Evolutionary conservation across 768 basidiomycete species (phyloP), one percentile per base, ranked within the genome.

Genomic region (Lactifluus piperatus): DNA sequence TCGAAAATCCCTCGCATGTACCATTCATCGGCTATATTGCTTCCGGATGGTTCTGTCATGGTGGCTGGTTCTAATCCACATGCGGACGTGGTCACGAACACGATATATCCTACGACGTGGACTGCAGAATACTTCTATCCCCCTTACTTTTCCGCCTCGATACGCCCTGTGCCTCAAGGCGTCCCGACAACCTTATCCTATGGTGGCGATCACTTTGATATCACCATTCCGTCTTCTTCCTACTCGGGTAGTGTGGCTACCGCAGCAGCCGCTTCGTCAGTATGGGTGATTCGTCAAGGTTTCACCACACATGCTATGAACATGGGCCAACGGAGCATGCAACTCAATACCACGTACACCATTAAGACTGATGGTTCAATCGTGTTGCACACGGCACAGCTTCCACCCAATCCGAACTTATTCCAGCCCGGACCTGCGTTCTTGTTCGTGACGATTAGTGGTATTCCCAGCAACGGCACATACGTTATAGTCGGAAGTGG

Each of bases 361-460:
- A 41, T 43, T 9, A 11, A 27, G 4, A 4, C 1, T 1, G 9
- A 57, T 2, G 48, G 48, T 11, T 27, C 56, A 24, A 50, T 50
- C 32, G 22, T n/a, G 16, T 0, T 57, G 4, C 56, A 57, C 22
- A 50, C 48, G 3, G 37, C 56, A 2, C 56, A 57, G 29, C 39
- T 26, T 2, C 56, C 56, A 1, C 56, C 56, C 10, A 13, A 13
- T 6, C 44, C 56, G 3, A 43, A 43, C 30, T 2, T 57, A 9
- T 57, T 57, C 56, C 56, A 57, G 30, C 56, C 56, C 2, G 56
- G 56, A 43, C 56, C 56, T 6, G 56, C 56, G 20, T 43, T 41
- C 39, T 0, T 57, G 22, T 57, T 4, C 11, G 56, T 57, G 48
- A 57, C 56, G 16, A 50, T 57, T 30, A 24, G 4, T 1, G 56